Percentiles rank a stretch among this genome's conserved stretches.
phyloP scores from a whole-genome alignment of 192 early-diverging fungal genomes.

The Geosiphon pyriformis region DNA sequence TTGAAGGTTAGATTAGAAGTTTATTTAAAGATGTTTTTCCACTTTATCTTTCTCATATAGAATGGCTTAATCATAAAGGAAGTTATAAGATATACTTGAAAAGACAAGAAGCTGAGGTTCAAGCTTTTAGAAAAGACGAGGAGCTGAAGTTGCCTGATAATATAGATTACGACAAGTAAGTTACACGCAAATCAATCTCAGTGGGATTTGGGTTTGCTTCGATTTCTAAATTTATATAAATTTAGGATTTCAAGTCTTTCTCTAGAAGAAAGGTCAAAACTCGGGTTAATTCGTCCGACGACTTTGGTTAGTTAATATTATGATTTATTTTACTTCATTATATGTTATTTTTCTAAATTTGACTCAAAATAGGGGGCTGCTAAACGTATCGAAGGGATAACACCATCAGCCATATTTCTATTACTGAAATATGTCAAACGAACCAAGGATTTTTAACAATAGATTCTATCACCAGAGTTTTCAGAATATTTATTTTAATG shows the following conservation, averaged over 20 bases:
- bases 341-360: background rate
- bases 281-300: constrained; percentile 43
- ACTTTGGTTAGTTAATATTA: constrained; percentile 44
- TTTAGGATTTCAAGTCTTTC: constrained; percentile 49
- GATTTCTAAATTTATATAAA: background rate
- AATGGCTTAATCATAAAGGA: constrained; percentile 21
- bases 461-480: too few relatives aligned
- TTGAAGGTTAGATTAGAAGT: constrained; percentile 42
- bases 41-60: background rate
- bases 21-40: too few relatives aligned
- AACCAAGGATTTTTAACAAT: constrained; percentile 26
- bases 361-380: constrained; percentile 51
- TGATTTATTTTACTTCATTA: constrained; percentile 21
- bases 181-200: background rate
- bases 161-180: constrained; percentile 59
- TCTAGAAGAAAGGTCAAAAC: constrained; percentile 50
- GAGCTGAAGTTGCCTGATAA: constrained; percentile 52
- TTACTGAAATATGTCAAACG: constrained; percentile 56
- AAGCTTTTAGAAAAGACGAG: constrained; percentile 62
- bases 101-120: constrained; percentile 58
- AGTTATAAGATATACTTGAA: constrained; percentile 64
- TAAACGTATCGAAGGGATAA: constrained; percentile 76
- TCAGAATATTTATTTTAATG: too few relatives aligned
- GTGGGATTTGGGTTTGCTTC: background rate
- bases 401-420: constrained; percentile 66